These are phyloP conservation scores for Dothideomycetidae sp. DNA, from an alignment of 2,329 filamentous ascomycete species.

Conservation along the genomic window DNA sequence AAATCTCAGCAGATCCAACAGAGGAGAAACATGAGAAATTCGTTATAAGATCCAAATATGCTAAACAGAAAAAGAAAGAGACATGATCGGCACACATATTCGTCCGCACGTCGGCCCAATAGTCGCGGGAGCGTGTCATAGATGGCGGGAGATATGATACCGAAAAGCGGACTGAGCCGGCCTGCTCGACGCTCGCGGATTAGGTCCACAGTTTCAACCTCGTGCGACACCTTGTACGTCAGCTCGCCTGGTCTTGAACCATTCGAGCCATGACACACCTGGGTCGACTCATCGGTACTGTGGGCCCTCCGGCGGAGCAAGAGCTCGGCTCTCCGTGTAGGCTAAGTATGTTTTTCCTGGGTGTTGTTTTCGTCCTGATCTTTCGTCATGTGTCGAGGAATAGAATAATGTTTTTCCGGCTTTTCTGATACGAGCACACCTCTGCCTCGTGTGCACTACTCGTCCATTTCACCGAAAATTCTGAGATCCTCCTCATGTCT, in stretches of 20 bases:
- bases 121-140: too few species aligned
- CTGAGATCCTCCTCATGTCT: constrained; percentile 81
- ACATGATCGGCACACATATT: too few species aligned
- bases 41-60: too few species aligned
- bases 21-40: too few species aligned
- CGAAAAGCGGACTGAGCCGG: constrained; percentile 9
- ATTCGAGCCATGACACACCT: not conserved
- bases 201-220: constrained; percentile 14
- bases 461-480: constrained; percentile 93
- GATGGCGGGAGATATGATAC: not conserved
- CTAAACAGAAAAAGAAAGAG: too few species aligned
- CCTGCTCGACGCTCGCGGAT: constrained; percentile 13
- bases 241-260: not conserved
- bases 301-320: constrained; percentile 20
- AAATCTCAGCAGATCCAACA: too few species aligned
- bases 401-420: too few species aligned
- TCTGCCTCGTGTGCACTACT: constrained; percentile 40
- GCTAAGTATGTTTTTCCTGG: constrained; percentile 1
- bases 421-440: too few species aligned
- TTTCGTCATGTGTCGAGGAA: too few species aligned
- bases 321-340: constrained; percentile 4
- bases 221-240: constrained; percentile 10
- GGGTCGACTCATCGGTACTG: constrained; percentile 27
- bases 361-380: not conserved
- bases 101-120: too few species aligned